phyloP scores from a whole-genome alignment of 305 asterid genomes.

The Fraxinus latifolia region DNA sequence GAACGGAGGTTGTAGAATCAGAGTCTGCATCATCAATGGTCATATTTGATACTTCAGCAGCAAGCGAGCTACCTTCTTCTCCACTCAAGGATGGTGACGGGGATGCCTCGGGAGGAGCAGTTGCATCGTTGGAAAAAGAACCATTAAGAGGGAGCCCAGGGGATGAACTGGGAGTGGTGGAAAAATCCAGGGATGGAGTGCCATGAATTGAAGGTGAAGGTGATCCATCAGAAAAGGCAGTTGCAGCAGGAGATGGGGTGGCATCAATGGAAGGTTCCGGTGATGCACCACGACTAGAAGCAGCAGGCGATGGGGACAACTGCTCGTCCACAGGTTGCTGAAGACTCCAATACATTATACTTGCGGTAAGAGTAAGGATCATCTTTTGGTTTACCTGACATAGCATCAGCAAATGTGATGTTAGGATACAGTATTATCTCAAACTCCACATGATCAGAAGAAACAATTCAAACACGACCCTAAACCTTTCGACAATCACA shows the following conservation, averaged over 20 bases:
- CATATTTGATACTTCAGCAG: constrained; percentile 46
- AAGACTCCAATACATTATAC: constrained; percentile 96
- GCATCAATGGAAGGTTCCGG: constrained; percentile 44
- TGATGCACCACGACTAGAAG: constrained; percentile 47
- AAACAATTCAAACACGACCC: background rate
- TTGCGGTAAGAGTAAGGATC: constrained; percentile 89
- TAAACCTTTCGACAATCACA: background rate
- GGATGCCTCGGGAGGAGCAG: constrained; percentile 37
- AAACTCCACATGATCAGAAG: background rate
- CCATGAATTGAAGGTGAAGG: constrained; percentile 44
- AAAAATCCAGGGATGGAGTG: constrained; percentile 29
- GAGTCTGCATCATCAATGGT: constrained; percentile 42
- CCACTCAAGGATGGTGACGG: constrained; percentile 52
- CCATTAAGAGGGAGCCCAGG: constrained; percentile 40
- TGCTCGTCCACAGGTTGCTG: constrained; percentile 77
- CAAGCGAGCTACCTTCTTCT: constrained; percentile 53
- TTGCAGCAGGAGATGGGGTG: constrained; percentile 38
- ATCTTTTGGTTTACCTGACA: constrained; percentile 94
- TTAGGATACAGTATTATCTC: background rate
- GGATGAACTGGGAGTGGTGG: constrained; percentile 32
- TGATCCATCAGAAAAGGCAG: constrained; percentile 31
- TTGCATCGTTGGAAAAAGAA: constrained; percentile 31
- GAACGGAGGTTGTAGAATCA: constrained; percentile 35
- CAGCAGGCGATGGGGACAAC: constrained; percentile 48
- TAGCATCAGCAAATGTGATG: constrained; percentile 15